Percentiles rank a stretch among this genome's conserved stretches.
Conservation (phyloP, 352 stramenopile genomes). For the Globisporangium solare region DNA sequence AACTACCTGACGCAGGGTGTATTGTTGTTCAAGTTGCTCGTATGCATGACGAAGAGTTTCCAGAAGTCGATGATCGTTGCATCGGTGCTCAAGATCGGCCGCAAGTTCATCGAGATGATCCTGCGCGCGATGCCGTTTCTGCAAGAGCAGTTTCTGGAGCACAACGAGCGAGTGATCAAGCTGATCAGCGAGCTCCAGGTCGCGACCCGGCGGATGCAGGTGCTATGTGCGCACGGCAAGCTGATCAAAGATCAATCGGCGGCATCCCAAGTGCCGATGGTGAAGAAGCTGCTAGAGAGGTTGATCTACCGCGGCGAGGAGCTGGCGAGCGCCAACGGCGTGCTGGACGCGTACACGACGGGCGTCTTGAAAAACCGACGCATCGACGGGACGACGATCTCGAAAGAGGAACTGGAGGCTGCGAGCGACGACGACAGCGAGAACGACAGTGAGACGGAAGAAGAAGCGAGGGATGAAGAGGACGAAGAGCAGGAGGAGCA, state of each 20-base stretch:
- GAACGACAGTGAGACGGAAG: constrained; percentile 19
- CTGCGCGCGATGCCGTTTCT: constrained; percentile 53
- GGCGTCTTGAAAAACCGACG: constrained; percentile 61
- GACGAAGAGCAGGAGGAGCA: constrained; percentile 17
- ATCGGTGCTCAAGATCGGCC: constrained; percentile 45
- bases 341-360: constrained; percentile 55
- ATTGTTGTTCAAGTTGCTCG: constrained; percentile 59
- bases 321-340: constrained; percentile 44
- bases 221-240: constrained; percentile 61
- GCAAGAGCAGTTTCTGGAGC: constrained; percentile 35
- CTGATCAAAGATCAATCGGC: constrained; percentile 48
- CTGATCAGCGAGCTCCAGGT: constrained; percentile 54
- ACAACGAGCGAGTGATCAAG: constrained; percentile 49
- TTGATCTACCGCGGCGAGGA: constrained; percentile 59
- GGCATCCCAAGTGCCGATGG: constrained; percentile 49
- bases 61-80: constrained; percentile 41
- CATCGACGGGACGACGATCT: constrained; percentile 62
- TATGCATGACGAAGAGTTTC: constrained; percentile 55
- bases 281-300: constrained; percentile 57
- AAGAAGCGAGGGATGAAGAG: constrained; percentile 17
- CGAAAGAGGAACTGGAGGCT: constrained; percentile 31
- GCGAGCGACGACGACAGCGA: constrained; percentile 14
- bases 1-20: constrained; percentile 49
- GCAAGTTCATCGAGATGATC: constrained; percentile 51
- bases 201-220: constrained; percentile 53